Base-by-base conservation (phyloP, 306 rosid genomes). In the Mimosa pudica region DNA sequence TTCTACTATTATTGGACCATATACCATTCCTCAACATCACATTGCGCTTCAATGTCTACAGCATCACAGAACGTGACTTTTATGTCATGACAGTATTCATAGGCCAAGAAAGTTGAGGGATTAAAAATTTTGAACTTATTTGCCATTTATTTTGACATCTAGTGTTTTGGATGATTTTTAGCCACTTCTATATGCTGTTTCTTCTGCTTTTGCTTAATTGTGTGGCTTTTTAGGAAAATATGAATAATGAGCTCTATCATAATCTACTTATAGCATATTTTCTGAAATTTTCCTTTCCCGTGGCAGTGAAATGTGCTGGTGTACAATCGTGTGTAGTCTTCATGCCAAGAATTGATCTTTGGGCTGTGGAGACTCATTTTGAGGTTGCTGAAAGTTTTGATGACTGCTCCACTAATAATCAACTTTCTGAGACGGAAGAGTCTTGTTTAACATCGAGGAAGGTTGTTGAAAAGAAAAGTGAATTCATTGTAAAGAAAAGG, bases 271-370 rank as follows among this genome's bases (percentile, higher is more conserved):
- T 44, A 67, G 62, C 38, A 62, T 55, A 54, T 73, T 74, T 38
- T n/a, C 71, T 84, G 44, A 74, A 66, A 69, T 11, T 73, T 76
- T 71, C 60, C 42, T 70, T 70, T 77, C 81, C n/a, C 69, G 38
- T 89, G 71, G 90, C 95, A 92, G 98, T 77, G 93, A 91, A 88
- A 89, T 93, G 98, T 87, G 86, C 93, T 72, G 85, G 89, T 57
- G 64, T 81, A 75, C 84, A 89, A 46, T 86, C 92, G 4, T 92
- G 89, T 60, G 41, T 93, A 38, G 81, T 92, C 77, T 95, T 89
- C 87, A 86, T 95, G 99, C 99, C 99, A 54, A 86, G 97, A 90
- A 88, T 94, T 79, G 98, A 94, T 75, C 86, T 94, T 77, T 94
- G 98, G 98, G 97, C 97, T 75, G 81, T 92, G 77, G 91, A 84